Evolutionary conservation across 2,329 filamentous ascomycete species (phyloP), one percentile per base, ranked within the genome.

Genomic region (Cyclaneusma minus): DNA sequence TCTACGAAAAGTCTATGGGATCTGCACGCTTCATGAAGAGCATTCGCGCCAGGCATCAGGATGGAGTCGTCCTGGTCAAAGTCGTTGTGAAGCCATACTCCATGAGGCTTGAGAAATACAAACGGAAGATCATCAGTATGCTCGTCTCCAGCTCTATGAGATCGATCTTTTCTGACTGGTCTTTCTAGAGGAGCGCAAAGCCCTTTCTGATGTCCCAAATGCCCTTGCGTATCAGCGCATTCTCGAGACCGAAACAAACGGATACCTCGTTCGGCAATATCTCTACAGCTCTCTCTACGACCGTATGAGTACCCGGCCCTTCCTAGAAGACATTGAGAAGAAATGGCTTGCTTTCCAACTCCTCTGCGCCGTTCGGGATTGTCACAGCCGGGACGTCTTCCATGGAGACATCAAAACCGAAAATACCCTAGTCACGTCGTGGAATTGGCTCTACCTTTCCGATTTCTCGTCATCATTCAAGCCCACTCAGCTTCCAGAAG

Each of bases 341-440:
- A 94, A 92, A 57, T 98, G 89, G 89, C 67, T 98, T 26, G 81
- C 87, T 0, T 98, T 93, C 43, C 89, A 98, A 55, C 66, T 98
- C 3, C 65, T 98, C 7, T 94, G 84, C 50, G 85, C 82, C 3
- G 60, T 98, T 31, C 74, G 85, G 30, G 91, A 98, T 51, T 94
- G 83, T 42, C 89, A 98, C 50, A 64, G 78, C 15, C 68, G 78
- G 24, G 81, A 91, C 42, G 64, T 98, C 27, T 95, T 85, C 48
- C 89, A 98, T 48, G 91, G 89, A 31, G 91, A 98, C 46, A 95
- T 98, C 58, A 98, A 98, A 60, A 89, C 87, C 2, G 87, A 98
- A 52, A 98, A 98, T 43, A 72, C 92, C 18, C 60, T 98, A 24
- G 87, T 98, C 26, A 98, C 89, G 0, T 95, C 89, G 5, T 98